A percentile compares a stretch with the other conserved stretches of the same genome.
Conservation (phyloP, 2,329 filamentous ascomycete genomes). For the Ceratocystis cacaofunesta region DNA sequence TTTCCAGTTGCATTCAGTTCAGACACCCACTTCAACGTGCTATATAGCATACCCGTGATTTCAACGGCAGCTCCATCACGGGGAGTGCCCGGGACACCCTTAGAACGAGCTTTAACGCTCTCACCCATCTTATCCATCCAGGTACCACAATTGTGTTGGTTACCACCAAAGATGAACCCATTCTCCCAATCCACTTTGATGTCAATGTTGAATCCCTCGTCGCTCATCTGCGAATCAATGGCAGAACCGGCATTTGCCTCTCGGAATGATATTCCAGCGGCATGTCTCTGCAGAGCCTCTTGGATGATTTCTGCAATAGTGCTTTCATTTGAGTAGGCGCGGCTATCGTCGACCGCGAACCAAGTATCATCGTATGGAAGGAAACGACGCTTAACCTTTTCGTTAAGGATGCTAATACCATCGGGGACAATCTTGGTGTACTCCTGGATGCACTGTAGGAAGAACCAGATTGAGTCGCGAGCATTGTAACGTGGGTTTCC, state of each 20-base stretch:
- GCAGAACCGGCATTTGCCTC: conserved; percentile 85
- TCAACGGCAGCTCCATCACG: conserved; percentile 90
- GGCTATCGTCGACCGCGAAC: conserved; percentile 66
- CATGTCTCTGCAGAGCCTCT: conserved; percentile 84
- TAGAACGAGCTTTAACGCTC: conserved; percentile 75
- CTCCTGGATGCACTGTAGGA: conserved; percentile 89
- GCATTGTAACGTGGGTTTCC: conserved; percentile 86
- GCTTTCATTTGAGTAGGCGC: conserved; percentile 73
- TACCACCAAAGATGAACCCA: conserved; percentile 86
- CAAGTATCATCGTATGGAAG: conserved; percentile 91
- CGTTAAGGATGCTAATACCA: conserved; percentile 57
- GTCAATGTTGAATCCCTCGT: conserved; percentile 82
- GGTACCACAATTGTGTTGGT: conserved; percentile 86
- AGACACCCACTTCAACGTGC: conserved; percentile 67
- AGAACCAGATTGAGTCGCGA: conserved; percentile 95
- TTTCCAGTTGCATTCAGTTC: conserved; percentile 50
- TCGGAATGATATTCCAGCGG: conserved; percentile 75
- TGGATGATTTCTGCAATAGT: conserved; percentile 83
- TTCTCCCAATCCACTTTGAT: conserved; percentile 83
- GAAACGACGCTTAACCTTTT: conserved; percentile 70
- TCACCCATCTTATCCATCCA: conserved; percentile 99
- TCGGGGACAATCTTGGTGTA: conserved; percentile 71
- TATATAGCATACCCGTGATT: conserved; percentile 88
- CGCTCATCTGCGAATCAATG: conserved; percentile 84
- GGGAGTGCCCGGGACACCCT: conserved; percentile 89